These are phyloP conservation scores for Neurospora discreta DNA, from an alignment of 495 filamentous ascomycete genomes.

Conservation along the genomic window DNA sequence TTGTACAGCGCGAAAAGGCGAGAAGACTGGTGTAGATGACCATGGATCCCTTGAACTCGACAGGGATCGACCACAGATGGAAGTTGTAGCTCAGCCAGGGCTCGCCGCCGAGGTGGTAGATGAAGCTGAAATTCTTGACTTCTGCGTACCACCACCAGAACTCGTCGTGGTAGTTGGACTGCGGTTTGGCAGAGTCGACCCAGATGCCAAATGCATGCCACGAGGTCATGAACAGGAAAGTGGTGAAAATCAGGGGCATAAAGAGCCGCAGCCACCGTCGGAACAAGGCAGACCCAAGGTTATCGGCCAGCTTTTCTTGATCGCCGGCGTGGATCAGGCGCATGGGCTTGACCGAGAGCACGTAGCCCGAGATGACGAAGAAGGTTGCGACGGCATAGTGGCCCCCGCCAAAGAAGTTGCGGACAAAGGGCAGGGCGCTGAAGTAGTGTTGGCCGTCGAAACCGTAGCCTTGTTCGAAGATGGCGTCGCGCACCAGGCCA, in stretches of 20 bases:
- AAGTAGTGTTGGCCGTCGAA: slow-evolving; percentile 27
- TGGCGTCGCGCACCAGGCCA: slow-evolving; percentile 10
- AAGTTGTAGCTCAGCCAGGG: slow-evolving; percentile 27
- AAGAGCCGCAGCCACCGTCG: slow-evolving; percentile 26
- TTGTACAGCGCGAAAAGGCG: slow-evolving; percentile 25
- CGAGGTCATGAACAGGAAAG: slow-evolving; percentile 38
- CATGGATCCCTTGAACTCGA: slow-evolving; percentile 34
- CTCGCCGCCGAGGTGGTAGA: slow-evolving; percentile 34
- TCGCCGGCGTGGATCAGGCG: slow-evolving; percentile 37
- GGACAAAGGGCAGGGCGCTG: slow-evolving; percentile 27
- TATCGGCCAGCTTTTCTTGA: slow-evolving; percentile 22
- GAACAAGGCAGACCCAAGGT: slow-evolving; percentile 21
- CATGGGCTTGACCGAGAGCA: slow-evolving; percentile 40
- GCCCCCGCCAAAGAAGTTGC: slow-evolving; percentile 32
- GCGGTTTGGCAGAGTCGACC: slow-evolving; percentile 18
- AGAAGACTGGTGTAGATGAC: slow-evolving; percentile 36
- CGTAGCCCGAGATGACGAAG: slow-evolving; percentile 40
- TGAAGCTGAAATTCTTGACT: slow-evolving; percentile 49
- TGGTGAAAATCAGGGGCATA: slow-evolving; percentile 31
- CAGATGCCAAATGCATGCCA: slow-evolving; percentile 37
- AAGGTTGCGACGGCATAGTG: slow-evolving; percentile 44
- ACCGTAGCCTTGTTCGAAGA: slow-evolving; percentile 25
- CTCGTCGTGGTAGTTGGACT: slow-evolving; percentile 31
- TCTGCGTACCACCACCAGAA: slow-evolving; percentile 45
- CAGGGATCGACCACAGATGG: slow-evolving; percentile 33